A percentile compares a stretch with the other conserved stretches of the same genome.
Evolutionary conservation across 176 grass and related monocot species (phyloP).

Genomic region (Stipa capillata): DNA sequence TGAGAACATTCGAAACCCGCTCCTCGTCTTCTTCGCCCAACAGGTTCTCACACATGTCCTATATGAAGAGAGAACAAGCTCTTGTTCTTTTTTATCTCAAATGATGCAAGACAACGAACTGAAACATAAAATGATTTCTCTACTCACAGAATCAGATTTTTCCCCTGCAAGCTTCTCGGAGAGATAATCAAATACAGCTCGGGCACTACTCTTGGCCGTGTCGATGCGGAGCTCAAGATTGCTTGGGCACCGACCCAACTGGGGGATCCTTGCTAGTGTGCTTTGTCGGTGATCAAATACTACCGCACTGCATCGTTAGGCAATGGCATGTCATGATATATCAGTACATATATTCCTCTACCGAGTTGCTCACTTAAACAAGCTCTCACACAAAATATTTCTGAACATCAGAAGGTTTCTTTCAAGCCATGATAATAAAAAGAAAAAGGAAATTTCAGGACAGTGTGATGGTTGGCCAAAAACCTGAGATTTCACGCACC

Average conservation of each 20-base stretch:
- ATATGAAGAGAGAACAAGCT: constrained; percentile 11
- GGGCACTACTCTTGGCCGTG: constrained; percentile 46
- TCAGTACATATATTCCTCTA: background rate
- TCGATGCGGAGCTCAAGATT: constrained; percentile 73
- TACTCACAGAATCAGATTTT: constrained; percentile 31
- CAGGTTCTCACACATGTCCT: constrained; percentile 27
- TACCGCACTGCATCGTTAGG: constrained; percentile 54
- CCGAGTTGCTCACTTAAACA: background rate
- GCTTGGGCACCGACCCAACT: constrained; percentile 31
- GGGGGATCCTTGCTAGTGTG: constrained; percentile 42
- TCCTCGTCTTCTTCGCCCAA: constrained; percentile 45
- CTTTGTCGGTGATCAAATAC: constrained; percentile 75
- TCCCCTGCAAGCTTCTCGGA: constrained; percentile 20
- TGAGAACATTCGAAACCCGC: constrained; percentile 41
- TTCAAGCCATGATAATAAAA: background rate
- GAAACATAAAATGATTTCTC: constrained; percentile 6
- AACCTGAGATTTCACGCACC: constrained; percentile 26
- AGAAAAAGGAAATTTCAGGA: background rate
- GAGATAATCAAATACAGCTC: constrained; percentile 74
- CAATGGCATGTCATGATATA: background rate
- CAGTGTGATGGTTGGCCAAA: background rate
- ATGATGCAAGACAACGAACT: background rate
- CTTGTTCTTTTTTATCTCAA: constrained; percentile 2
- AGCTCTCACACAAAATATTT: background rate
- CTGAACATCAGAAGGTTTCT: background rate